A percentile compares a stretch with the other conserved stretches of the same genome.
Conservation (phyloP, 2,329 filamentous ascomycete species). For the Periglandula ipomoeae region DNA sequence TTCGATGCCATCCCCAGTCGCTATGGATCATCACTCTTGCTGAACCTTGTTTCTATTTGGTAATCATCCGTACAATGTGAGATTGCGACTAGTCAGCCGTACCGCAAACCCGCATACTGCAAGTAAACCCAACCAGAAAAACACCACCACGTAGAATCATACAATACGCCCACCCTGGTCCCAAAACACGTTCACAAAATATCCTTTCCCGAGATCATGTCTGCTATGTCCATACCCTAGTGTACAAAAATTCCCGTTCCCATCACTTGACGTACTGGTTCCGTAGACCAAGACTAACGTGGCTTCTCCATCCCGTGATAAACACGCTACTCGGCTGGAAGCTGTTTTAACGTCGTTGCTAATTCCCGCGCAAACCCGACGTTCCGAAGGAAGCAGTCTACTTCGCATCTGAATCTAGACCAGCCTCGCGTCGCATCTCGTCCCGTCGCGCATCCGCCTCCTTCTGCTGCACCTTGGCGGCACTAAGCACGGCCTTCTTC, state of each 20-base stretch:
- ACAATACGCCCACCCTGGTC: background rate
- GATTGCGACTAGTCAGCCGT: background rate
- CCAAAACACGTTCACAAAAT: background rate
- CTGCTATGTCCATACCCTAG: background rate
- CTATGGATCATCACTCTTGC: background rate
- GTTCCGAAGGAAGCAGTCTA: conserved; percentile 8
- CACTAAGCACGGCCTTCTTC: conserved; percentile 26
- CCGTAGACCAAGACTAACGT: too few species aligned
- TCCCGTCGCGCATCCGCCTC: conserved; percentile 36
- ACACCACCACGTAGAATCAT: background rate
- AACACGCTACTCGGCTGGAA: too few species aligned
- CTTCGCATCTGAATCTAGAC: conserved; percentile 24
- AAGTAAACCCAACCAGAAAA: background rate
- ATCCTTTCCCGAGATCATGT: background rate
- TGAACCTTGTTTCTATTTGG: background rate
- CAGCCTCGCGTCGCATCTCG: conserved; percentile 40
- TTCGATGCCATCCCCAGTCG: background rate
- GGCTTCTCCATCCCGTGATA: too few species aligned
- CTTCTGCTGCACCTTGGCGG: conserved; percentile 26
- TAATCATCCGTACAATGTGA: background rate
- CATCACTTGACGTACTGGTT: background rate
- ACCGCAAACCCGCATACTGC: background rate
- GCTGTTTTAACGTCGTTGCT: too few species aligned
- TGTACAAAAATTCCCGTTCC: background rate
- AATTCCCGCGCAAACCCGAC: background rate